Evolutionary conservation across 331 rosid species (phyloP), one percentile per base, ranked within the genome.

Genomic region (Malus hybrid): DNA sequence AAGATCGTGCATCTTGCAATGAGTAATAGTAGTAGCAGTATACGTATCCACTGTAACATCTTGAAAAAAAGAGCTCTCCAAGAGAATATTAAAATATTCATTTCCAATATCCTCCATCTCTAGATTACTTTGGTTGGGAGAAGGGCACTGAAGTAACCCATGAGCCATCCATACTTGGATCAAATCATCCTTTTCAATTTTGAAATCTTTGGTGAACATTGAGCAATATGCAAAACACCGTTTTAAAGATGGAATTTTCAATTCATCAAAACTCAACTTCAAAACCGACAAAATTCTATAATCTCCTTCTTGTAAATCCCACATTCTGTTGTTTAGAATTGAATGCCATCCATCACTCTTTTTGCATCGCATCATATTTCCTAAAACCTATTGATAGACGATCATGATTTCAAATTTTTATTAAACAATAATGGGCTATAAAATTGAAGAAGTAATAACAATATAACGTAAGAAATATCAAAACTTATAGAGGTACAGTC

Each of bases 91-190:
- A 18, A 65, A 65, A 32, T 33, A 31, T 31, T 31, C 69, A 18
- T 18, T 18, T 16, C 72, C 72, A 10, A 20, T 12, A 3, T 67
- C 71, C n/a, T 67, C 72, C 57, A 24, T 67, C 11, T 67, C 56
- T 42, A 20, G 28, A 34, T 19, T 14, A 7, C 19, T 39, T 42
- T 20, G 15, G 33, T 42, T 12, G 60, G 20, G 20, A 12, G 19
- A 24, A 39, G 56, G 42, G 42, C 42, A 4, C 7, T 67, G 72
- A n/a, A 67, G 33, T 55, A 50, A 42, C 44, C 72, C 72, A 13
- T 42, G 56, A 12, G 57, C 72, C 72, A 36, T 42, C 72, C 72
- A 67, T 20, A 42, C n/a, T 67, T 67, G 72, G 56, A 67, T 39
- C n/a, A 67, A 44, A 32, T 67, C 34, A 22, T 13, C 56, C n/a